Evolutionary conservation across 2,329 filamentous ascomycete species (phyloP).

Genomic region (Fonsecaea pedrosoi): DNA sequence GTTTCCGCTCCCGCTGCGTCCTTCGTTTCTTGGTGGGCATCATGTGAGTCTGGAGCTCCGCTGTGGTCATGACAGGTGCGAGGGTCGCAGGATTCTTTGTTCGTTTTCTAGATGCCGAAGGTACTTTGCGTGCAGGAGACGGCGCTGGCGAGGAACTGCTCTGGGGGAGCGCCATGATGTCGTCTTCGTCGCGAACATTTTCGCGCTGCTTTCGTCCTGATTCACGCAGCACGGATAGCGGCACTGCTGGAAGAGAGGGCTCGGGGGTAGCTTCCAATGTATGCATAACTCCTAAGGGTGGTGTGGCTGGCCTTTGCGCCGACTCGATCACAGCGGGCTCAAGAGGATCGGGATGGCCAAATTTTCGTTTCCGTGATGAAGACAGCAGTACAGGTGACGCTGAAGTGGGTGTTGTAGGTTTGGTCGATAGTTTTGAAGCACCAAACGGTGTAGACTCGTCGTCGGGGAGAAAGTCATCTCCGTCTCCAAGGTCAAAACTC

Average conservation of each 20-base stretch:
- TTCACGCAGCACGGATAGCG: conserved; percentile 25
- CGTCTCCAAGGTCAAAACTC: conserved; percentile 37
- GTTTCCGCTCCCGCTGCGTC: conserved; percentile 21
- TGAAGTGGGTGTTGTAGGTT: conserved; percentile 17
- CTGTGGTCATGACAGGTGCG: conserved; percentile 27
- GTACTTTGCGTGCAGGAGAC: conserved; percentile 22
- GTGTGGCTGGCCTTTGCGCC: background rate
- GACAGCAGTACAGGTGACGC: conserved; percentile 22
- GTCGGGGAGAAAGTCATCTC: conserved; percentile 38
- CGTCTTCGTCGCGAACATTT: conserved; percentile 21
- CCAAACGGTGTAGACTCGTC: conserved; percentile 37
- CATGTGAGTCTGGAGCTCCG: conserved; percentile 31
- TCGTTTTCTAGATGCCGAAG: conserved; percentile 4
- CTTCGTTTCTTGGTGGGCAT: conserved; percentile 32
- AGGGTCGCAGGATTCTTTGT: conserved; percentile 24
- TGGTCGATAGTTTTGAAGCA: conserved; percentile 9
- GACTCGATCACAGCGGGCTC: conserved; percentile 4
- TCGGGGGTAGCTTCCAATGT: conserved; percentile 12
- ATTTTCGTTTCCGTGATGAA: conserved; percentile 39
- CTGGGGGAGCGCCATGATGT: conserved; percentile 37
- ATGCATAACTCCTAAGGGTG: conserved; percentile 7
- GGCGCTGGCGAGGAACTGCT: conserved; percentile 29
- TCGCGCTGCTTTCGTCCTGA: conserved; percentile 28
- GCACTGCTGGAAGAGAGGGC: conserved; percentile 22
- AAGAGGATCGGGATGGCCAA: conserved; percentile 24